Base-by-base conservation (phyloP, 805 yeast species). In the Kuraishia cidri region DNA sequence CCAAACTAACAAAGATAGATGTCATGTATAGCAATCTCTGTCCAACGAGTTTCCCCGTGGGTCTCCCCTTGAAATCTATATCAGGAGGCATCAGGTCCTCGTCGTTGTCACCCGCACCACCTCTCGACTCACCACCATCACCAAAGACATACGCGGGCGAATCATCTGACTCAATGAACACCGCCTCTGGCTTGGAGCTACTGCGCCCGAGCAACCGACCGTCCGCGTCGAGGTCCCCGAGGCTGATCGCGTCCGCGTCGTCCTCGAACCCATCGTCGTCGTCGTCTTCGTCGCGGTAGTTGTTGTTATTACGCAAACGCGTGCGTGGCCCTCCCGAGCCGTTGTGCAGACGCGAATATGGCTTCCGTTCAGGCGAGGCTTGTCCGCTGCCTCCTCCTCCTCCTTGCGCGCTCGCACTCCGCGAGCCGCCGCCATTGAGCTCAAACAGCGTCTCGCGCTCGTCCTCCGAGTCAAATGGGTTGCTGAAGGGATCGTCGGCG, bases 1-100 rank as follows among this genome's bases (percentile, higher is more conserved):
- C 68, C 37, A 42, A 23, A 14, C 34, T 31, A 2, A 39, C 39
- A 12, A 50, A 48, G 5, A 44, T 31, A 2, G 53, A 47, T 4
- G 53, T 50, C 31, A 48, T 37, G 24, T 50, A 50, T 9, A 50
- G 39, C 12, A 50, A 32, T 27, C 34, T 39, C 24, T 35, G 39
- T 9, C 58, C 58, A 36, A 43, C 33, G 5, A 52, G 35, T 21
- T 34, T 37, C 22, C 40, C 43, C 5, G 11, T 21, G 7, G 48
- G 48, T 1, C 17, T 17, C 3, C 33, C 26, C 12, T 45, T 24
- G 26, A 48, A 50, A 24, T 48, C 42, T 2, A 50, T 41, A 29
- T 43, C 29, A 21, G 13, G 34, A 18, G 30, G 17, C 26, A 15
- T 23, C 21, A 26, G 33, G 27, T 37, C 30, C 27, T 41, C 44